phyloP scores from a whole-genome alignment of 345 rosid species.

The Erucastrum elatum region DNA sequence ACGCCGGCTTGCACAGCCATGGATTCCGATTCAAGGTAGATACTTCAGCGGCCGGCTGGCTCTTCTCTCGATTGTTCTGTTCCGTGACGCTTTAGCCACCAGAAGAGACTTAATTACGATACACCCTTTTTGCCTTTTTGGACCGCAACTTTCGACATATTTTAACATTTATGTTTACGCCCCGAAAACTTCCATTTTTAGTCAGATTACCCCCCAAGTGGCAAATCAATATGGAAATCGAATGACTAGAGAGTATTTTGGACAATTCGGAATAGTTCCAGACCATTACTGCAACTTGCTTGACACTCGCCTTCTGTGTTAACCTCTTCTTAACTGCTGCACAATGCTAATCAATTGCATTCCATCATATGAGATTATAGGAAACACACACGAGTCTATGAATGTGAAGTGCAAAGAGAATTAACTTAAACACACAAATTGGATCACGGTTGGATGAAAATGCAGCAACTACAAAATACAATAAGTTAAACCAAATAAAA shows the following conservation, averaged over 20 bases:
- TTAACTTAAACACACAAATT: background rate
- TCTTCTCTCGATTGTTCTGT: slow-evolving; percentile 28
- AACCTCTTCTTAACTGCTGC: background rate
- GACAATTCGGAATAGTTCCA: background rate
- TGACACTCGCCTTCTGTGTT: background rate
- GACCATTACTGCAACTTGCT: slow-evolving; percentile 22
- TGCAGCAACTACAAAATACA: background rate
- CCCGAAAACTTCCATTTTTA: slow-evolving; percentile 4
- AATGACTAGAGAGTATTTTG: slow-evolving; percentile 18
- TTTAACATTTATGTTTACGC: slow-evolving; percentile 1
- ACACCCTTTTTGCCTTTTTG: slow-evolving; percentile 25
- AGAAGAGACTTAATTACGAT: slow-evolving; percentile 12
- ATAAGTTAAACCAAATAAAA: background rate
- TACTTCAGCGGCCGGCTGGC: slow-evolving; percentile 6
- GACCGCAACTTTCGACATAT: slow-evolving; percentile 23
- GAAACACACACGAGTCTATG: background rate
- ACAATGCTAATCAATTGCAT: background rate
- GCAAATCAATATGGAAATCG: background rate
- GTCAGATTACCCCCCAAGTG: slow-evolving; percentile 1
- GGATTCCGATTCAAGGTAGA: slow-evolving; percentile 21
- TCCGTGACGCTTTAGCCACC: slow-evolving; percentile 31
- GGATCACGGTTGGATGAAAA: background rate
- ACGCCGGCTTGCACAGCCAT: slow-evolving; percentile 91
- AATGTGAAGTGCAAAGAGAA: background rate
- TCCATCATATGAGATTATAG: background rate